Evolutionary conservation across 306 rosid species (phyloP), one percentile per base, ranked within the genome.

Genomic region (Cucurbita argyrosperma): DNA sequence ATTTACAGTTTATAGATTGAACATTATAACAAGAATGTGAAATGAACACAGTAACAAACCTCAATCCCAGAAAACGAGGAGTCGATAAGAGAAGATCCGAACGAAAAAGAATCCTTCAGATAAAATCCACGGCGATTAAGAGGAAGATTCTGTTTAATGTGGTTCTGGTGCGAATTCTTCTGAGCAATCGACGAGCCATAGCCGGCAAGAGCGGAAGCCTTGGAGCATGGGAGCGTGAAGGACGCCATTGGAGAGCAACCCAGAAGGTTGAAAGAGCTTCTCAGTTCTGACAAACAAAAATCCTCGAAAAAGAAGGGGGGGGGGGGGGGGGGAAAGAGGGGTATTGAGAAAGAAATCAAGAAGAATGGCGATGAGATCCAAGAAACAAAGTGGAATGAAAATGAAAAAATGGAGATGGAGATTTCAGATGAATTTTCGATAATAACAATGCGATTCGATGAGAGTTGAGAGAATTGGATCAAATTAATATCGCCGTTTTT

Each of bases 211-310:
- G 85, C 54, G 50, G 75, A 50, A 67, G 83, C 75, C 74, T 86
- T 88, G 50, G 89, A 80, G 71, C 94, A 86, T 37, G 90, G 94
- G 59, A 86, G 71, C 7, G 88, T 81, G 72, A 80, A 88, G 14
- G 94, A 84, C 37, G 88, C 82, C 90, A 88, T 88, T 56, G n/a
- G 58, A 61, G 76, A 79, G 49, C 5, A 68, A 80, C 6, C 82
- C 76, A 76, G 76, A 75, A 58, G 81, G 40, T 74, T 74, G 76
- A 73, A 81, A 56, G 21, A 40, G 26, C 13, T 23, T 57, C 7
- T 57, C 39, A 12, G 39, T 18, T 8, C 11, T 6, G 14, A 0
- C 0, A 0, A 5, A 11, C 69, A 7, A 12, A 74, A 74, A 74
- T 74, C 56, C 51, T 12, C 4, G 71, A 40, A 52, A 51, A 26